Percentiles rank a stretch among this genome's conserved stretches.
These are phyloP conservation scores for Clavispora carvajalis DNA, from an alignment of 805 yeast species.

Conservation along the genomic window DNA sequence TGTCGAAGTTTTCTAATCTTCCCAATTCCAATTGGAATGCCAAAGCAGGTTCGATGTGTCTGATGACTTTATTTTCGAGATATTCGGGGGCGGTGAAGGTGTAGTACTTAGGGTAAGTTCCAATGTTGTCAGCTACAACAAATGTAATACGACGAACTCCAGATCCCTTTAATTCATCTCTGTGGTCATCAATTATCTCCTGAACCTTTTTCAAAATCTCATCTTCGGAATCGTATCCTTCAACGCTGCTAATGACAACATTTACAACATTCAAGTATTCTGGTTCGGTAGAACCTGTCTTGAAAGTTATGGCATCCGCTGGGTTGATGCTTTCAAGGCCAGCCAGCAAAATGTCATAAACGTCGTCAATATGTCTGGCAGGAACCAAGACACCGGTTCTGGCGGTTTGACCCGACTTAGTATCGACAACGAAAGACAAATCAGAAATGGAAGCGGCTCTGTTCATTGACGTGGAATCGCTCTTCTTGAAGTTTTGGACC, in stretches of 20 bases:
- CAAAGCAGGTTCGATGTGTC: conserved; percentile 97
- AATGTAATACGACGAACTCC: conserved; percentile 90
- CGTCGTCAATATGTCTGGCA: conserved; percentile 78
- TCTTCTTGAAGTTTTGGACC: conserved; percentile 47
- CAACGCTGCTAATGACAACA: conserved; percentile 67
- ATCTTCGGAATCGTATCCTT: conserved; percentile 68
- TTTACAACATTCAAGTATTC: conserved; percentile 76
- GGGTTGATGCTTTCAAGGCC: conserved; percentile 71
- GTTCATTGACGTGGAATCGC: conserved; percentile 44
- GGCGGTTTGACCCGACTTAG: conserved; percentile 58
- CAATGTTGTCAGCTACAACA: conserved; percentile 76
- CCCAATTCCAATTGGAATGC: conserved; percentile 96
- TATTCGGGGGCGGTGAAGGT: conserved; percentile 90
- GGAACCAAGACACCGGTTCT: conserved; percentile 86
- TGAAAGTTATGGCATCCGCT: conserved; percentile 32
- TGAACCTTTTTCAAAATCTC: conserved; percentile 59
- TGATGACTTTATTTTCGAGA: conserved; percentile 83
- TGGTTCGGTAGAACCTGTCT: conserved; percentile 27
- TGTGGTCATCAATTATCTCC: conserved; percentile 61
- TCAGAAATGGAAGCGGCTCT: conserved; percentile 93
- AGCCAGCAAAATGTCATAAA: conserved; percentile 72
- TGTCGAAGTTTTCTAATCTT: conserved; percentile 89
- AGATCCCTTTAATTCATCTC: conserved; percentile 63
- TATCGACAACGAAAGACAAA: conserved; percentile 75
- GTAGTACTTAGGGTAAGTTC: conserved; percentile 90